Conservation (phyloP, 495 filamentous ascomycete species). For the Amniculicola lignicola region DNA sequence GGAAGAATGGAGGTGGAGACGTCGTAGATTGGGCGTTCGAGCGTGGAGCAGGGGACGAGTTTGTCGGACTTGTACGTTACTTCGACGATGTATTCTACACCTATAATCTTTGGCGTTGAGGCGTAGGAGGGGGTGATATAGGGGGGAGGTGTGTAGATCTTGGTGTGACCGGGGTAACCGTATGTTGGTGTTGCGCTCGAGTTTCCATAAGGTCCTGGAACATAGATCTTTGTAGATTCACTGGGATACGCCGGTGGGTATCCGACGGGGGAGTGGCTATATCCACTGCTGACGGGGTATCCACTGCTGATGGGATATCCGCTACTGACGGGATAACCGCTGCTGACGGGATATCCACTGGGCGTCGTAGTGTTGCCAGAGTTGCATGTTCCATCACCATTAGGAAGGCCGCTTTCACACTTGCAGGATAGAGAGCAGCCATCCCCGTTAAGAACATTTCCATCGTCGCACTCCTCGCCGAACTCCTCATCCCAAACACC, state of each 20-base stretch:
- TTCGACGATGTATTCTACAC: slow-evolving; percentile 30
- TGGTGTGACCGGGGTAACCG: slow-evolving; percentile 6
- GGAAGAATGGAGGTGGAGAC: slow-evolving; percentile 17
- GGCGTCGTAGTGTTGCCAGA: slow-evolving; percentile 22
- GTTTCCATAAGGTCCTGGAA: slow-evolving; percentile 12
- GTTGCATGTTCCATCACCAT: slow-evolving; percentile 28
- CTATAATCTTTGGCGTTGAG: slow-evolving; percentile 28
- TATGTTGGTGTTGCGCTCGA: slow-evolving; percentile 17
- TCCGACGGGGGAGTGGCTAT: neutral
- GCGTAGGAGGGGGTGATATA: slow-evolving; percentile 30
- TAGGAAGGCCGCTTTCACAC: slow-evolving; percentile 27
- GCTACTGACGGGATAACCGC: slow-evolving; percentile 9
- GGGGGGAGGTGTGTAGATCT: slow-evolving; percentile 18
- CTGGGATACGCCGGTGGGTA: slow-evolving; percentile 5
- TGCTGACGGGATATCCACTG: too few relatives aligned
- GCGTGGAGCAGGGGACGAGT: slow-evolving; percentile 25
- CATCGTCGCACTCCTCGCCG: slow-evolving; percentile 51
- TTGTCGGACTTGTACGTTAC: slow-evolving; percentile 20
- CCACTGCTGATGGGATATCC: slow-evolving; percentile 17
- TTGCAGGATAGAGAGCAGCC: slow-evolving; percentile 47
- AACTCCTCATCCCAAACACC: slow-evolving; percentile 43
- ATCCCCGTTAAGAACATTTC: slow-evolving; percentile 42
- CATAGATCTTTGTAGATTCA: neutral
- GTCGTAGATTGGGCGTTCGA: slow-evolving; percentile 33
- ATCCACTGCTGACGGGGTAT: slow-evolving; percentile 16